Conservation (phyloP, 31 red algal genomes). For the Asparagopsis taxiformis region DNA sequence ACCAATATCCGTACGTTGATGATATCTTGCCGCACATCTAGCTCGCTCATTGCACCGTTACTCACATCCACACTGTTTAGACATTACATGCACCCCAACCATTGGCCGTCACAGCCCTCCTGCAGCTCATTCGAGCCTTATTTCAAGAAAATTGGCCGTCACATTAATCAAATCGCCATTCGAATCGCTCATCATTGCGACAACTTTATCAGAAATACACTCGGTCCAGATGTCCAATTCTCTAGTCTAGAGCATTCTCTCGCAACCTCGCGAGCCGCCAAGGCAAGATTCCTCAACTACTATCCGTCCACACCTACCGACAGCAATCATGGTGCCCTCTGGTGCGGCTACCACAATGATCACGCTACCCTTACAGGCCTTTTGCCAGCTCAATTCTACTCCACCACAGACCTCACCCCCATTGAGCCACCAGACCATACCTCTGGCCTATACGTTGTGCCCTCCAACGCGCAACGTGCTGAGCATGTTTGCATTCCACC, state of each 20-base stretch:
- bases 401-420: neutral
- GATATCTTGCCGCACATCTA: neutral
- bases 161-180: constrained; percentile 31
- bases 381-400: constrained; percentile 17
- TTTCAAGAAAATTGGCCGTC: constrained; percentile 55
- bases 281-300: constrained; percentile 64
- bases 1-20: constrained; percentile 27
- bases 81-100: constrained; percentile 17
- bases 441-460: constrained; percentile 36
- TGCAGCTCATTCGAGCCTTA: constrained; percentile 32
- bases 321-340: neutral
- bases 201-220: neutral
- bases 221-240: neutral
- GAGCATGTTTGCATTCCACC: constrained; percentile 31
- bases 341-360: constrained; percentile 58
- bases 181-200: constrained; percentile 35
- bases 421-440: constrained; percentile 10
- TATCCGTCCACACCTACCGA: constrained; percentile 11
- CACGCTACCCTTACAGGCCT: constrained; percentile 54
- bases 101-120: constrained; percentile 21
- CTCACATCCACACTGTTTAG: neutral
- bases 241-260: constrained; percentile 16
- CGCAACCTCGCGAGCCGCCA: constrained; percentile 4
- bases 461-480: too few relatives aligned
- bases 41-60: neutral